Evolutionary conservation across 2,329 filamentous ascomycete species (phyloP).

Genomic region (Ophiostoma perfectum): DNA sequence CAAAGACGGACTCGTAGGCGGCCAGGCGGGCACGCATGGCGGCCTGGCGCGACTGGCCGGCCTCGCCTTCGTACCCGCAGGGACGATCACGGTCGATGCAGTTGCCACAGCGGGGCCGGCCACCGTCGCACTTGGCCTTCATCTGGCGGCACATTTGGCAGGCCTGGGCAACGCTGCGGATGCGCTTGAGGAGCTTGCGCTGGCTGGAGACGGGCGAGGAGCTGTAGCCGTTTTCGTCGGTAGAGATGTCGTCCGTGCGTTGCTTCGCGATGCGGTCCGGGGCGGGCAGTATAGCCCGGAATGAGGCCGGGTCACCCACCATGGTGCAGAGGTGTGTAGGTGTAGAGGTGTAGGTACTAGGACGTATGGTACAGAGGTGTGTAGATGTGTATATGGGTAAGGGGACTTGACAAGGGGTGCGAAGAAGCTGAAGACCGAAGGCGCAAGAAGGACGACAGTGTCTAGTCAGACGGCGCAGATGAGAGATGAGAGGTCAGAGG

Average conservation of each 20-base stretch:
- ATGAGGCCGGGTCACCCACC: slow-evolving; percentile 16
- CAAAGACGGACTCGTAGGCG: slow-evolving; percentile 31
- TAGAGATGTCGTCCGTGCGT: slow-evolving; percentile 5
- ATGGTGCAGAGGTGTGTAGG: background rate
- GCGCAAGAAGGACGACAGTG: background rate
- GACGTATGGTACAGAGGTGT: background rate
- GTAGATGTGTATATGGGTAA: background rate
- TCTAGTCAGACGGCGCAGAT: background rate
- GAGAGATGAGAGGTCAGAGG: too few relatives aligned
- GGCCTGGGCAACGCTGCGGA: slow-evolving; percentile 30
- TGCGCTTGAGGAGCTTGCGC: slow-evolving; percentile 22
- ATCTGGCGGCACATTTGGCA: slow-evolving; percentile 31
- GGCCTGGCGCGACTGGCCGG: slow-evolving; percentile 32
- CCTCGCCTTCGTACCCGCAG: slow-evolving; percentile 34
- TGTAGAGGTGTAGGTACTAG: background rate
- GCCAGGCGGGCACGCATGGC: slow-evolving; percentile 32
- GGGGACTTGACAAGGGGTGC: background rate
- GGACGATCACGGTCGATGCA: slow-evolving; percentile 30
- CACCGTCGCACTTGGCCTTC: slow-evolving; percentile 34
- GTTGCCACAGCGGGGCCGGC: slow-evolving; percentile 31
- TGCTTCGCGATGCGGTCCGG: slow-evolving; percentile 9
- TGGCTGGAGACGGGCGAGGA: slow-evolving; percentile 6
- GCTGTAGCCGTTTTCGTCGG: slow-evolving; percentile 14
- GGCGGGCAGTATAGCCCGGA: slow-evolving; percentile 25
- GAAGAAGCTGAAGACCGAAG: background rate